These are phyloP conservation scores for Saturnispora besseyi DNA, from an alignment of 805 yeast species.

Conservation along the genomic window DNA sequence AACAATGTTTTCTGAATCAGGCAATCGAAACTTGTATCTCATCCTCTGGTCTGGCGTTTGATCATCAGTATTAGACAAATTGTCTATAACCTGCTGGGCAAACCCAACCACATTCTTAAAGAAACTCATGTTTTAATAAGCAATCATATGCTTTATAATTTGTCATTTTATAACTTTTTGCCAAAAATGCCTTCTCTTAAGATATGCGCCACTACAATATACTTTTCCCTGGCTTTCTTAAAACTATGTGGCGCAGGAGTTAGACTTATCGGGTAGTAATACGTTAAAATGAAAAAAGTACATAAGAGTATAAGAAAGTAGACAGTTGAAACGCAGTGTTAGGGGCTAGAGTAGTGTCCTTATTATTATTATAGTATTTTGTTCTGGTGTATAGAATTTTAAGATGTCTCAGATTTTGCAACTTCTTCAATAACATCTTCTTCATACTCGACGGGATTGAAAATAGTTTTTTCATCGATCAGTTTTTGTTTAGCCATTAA, in stretches of 20 bases:
- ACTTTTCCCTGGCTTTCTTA: too few relatives aligned
- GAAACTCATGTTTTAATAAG: conserved; percentile 35
- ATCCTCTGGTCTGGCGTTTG: conserved; percentile 64
- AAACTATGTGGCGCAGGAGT: too few relatives aligned
- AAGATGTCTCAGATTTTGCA: background rate
- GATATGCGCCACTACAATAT: background rate
- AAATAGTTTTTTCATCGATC: conserved; percentile 7
- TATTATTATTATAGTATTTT: background rate
- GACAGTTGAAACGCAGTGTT: background rate
- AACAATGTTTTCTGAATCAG: conserved; percentile 57
- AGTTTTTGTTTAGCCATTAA: background rate
- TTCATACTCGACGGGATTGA: conserved; percentile 4
- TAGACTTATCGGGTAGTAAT: background rate
- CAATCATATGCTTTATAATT: background rate
- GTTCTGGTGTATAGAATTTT: background rate
- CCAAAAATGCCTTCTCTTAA: background rate
- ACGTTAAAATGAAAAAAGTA: background rate
- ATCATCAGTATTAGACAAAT: conserved; percentile 30
- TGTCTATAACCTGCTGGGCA: conserved; percentile 40
- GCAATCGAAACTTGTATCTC: conserved; percentile 58
- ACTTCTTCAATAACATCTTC: background rate
- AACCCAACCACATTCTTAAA: conserved; percentile 38
- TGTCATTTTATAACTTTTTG: background rate
- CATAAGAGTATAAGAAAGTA: background rate
- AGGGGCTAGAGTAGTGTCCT: too few relatives aligned